Evolutionary conservation across 1,284 basidiomycete species (phyloP), one percentile per base, ranked within the genome.

Genomic region (Cerrena zonata): DNA sequence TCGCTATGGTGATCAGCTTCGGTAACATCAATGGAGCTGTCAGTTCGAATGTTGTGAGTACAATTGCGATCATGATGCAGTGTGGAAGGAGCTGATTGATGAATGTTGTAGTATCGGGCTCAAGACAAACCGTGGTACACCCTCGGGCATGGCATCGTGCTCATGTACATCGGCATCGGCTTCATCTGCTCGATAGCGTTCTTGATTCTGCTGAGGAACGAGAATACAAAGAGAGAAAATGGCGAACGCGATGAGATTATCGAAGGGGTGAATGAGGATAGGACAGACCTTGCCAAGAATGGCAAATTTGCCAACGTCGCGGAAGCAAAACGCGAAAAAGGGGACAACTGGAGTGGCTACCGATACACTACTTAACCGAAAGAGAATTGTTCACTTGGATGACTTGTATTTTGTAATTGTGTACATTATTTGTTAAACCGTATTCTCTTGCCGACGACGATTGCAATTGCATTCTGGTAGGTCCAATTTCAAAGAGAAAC

Each of bases 191-290:
- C 76, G 5, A 51, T 60, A 23, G 26, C 68, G 30, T 74, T 76
- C 57, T 62, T 67, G 49, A 27, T 66, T 34, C 57, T 66, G 5
- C 58, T 77, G 25, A 65, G 61, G 49, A 57, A 63, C 34, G 76
- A 78, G 61, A 80, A 79, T 57, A 63, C 61, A 25, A 58, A 62
- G 50, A 68, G 75, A 27, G 72, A 72, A 21, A 67, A 69, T 5
- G 77, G 77, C n/a, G 70, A 73, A 52, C 67, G 73, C 7, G 67
- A 75, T 61, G 77, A 79, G 55, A 64, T 71, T 45, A 77, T 79
- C 54, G 58, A 56, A 44, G 64, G 64, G 43, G 61, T 65, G 30
- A 64, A 62, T 52, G 65, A 61, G 18, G 61, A 55, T 38, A 54
- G 56, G 10, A 56, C 53, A 50, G 61, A 65, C 43, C 54, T 62